Conservation (phyloP, 805 yeast genomes). For the Candida corydali region DNA sequence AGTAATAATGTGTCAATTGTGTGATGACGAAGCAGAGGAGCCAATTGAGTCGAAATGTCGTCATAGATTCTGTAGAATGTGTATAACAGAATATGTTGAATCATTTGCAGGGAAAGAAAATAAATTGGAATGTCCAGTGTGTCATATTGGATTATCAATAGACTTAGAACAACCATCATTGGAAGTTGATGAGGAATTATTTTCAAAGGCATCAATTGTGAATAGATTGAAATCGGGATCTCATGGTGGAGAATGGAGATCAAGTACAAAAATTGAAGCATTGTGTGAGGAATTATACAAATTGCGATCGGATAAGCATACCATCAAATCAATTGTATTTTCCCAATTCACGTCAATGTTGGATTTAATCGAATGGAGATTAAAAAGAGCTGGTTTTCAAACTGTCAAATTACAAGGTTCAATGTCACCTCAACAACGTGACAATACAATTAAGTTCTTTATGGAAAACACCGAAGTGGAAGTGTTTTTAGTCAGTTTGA, state of each 20-base stretch:
- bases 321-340: conserved; percentile 93
- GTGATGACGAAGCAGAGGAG: conserved; percentile 98
- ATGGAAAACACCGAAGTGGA: conserved; percentile 92
- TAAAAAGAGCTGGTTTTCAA: conserved; percentile 90
- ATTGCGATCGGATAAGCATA: conserved; percentile 77
- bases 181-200: conserved; percentile 59
- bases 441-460: conserved; percentile 82
- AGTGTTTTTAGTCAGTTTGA: conserved; percentile 88
- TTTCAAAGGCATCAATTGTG: conserved; percentile 68
- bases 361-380: conserved; percentile 93
- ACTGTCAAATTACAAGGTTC: conserved; percentile 94
- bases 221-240: conserved; percentile 79
- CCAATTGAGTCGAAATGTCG: conserved; percentile 94
- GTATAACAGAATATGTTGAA: conserved; percentile 86
- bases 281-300: conserved; percentile 88
- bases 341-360: conserved; percentile 97
- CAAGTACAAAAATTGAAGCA: conserved; percentile 96
- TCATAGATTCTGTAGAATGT: conserved; percentile 89
- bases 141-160: conserved; percentile 89
- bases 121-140: conserved; percentile 85
- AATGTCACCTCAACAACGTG: conserved; percentile 95
- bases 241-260: conserved; percentile 75
- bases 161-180: conserved; percentile 85
- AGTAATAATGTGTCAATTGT: conserved; percentile 76
- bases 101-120: conserved; percentile 61